These are phyloP conservation scores for Trypanosoma boissoni DNA, from an alignment of 208 protist species.

Conservation along the genomic window DNA sequence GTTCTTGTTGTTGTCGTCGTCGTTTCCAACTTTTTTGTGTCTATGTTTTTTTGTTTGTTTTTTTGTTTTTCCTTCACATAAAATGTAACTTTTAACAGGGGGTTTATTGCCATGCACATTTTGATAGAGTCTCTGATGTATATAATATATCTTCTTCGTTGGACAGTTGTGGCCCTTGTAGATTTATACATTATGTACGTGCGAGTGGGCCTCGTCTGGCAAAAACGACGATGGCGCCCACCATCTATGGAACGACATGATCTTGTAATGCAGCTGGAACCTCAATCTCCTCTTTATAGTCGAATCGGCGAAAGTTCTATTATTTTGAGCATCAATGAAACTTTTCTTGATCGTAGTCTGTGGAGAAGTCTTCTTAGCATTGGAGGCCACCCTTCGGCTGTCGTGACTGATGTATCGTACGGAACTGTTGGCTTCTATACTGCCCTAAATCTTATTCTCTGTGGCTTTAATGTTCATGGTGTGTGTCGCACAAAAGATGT, in stretches of 20 bases:
- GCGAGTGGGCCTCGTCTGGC: conserved; percentile 47
- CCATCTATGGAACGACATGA: conserved; percentile 48
- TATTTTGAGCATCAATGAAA: conserved; percentile 48
- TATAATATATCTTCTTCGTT: conserved; percentile 48
- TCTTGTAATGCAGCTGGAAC: conserved; percentile 63
- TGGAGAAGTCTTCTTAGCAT: conserved; percentile 43
- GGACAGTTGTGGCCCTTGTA: conserved; percentile 41
- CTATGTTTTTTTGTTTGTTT: neutral
- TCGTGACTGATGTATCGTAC: conserved; percentile 62
- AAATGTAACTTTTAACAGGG: too few species aligned
- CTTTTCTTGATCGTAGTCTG: conserved; percentile 55
- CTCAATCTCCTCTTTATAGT: conserved; percentile 47
- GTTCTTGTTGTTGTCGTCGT: neutral
- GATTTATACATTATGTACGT: conserved; percentile 64
- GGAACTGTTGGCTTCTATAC: conserved; percentile 77
- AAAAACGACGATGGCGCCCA: conserved; percentile 27
- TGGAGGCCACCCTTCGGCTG: conserved; percentile 37
- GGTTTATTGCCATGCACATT: conserved; percentile 18
- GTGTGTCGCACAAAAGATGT: conserved; percentile 34
- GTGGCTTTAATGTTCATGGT: conserved; percentile 69
- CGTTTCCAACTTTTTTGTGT: neutral
- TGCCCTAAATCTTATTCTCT: conserved; percentile 54
- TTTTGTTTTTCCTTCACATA: conserved; percentile 1
- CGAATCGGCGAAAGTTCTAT: conserved; percentile 31
- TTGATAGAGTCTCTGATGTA: conserved; percentile 22